These are phyloP conservation scores for Leersia perrieri DNA, from an alignment of 176 grass and related monocot species.

Conservation along the genomic window DNA sequence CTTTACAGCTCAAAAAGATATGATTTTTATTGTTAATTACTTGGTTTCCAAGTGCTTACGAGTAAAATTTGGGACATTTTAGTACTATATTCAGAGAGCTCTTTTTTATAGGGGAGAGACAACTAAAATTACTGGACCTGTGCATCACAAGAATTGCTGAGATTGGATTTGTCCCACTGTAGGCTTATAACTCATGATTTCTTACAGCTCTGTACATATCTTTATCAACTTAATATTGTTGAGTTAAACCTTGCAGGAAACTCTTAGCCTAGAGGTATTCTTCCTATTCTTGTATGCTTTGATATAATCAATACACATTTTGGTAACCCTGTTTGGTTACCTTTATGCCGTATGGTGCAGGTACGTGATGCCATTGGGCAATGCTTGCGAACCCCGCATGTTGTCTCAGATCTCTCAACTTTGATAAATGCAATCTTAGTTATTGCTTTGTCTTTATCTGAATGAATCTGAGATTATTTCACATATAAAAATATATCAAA, in stretches of 20 bases:
- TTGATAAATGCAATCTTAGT: slow-evolving; percentile 71
- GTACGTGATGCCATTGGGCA: slow-evolving; percentile 51
- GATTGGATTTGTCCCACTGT: slow-evolving; percentile 83
- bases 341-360: slow-evolving; percentile 34
- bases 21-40: too few species aligned
- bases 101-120: slow-evolving; percentile 44
- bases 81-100: too few species aligned
- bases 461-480: too few species aligned
- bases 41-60: too few species aligned
- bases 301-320: neutral
- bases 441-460: too few species aligned
- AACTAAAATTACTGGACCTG: slow-evolving; percentile 60
- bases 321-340: slow-evolving; percentile 11
- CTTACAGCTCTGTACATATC: slow-evolving; percentile 49
- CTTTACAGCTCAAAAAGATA: too few species aligned
- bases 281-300: slow-evolving; percentile 22
- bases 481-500: too few species aligned
- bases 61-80: too few species aligned
- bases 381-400: slow-evolving; percentile 55
- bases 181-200: slow-evolving; percentile 53
- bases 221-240: slow-evolving; percentile 51
- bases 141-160: slow-evolving; percentile 71
- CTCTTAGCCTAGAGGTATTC: slow-evolving; percentile 66
- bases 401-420: slow-evolving; percentile 60
- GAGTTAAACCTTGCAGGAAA: slow-evolving; percentile 76